Evolutionary conservation across 2,329 filamentous ascomycete genomes (phyloP).

Genomic region (Calonectria pseudoreteaudii): DNA sequence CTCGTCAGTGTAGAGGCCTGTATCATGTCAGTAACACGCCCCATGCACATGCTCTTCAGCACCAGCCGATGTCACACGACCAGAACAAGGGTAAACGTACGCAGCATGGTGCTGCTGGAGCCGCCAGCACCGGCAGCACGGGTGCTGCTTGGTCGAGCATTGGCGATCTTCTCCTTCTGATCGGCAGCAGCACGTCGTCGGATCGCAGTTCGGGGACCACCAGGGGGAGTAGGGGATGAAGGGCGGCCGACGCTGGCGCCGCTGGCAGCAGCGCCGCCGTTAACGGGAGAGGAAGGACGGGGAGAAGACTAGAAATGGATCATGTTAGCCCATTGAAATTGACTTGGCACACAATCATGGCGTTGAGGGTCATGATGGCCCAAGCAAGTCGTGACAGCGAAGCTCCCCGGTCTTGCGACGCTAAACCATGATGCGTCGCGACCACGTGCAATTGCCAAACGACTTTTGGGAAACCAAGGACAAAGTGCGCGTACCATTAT

Average conservation of each 20-base stretch:
- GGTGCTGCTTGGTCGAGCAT: constrained; percentile 91
- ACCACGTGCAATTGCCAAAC: constrained; percentile 35
- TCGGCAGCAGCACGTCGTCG: constrained; percentile 95
- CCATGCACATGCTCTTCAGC: neutral
- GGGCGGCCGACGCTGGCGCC: constrained; percentile 81
- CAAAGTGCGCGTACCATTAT: constrained; percentile 47
- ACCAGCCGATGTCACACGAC: constrained; percentile 16
- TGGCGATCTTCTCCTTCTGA: constrained; percentile 96
- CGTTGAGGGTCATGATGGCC: neutral
- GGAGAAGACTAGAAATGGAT: constrained; percentile 64
- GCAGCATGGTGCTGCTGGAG: constrained; percentile 98
- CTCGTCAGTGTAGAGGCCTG: constrained; percentile 97
- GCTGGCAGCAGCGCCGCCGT: constrained; percentile 68
- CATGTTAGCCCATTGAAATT: constrained; percentile 16
- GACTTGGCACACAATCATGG: neutral
- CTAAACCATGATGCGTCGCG: constrained; percentile 33
- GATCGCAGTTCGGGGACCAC: constrained; percentile 94
- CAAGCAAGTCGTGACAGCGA: constrained; percentile 25
- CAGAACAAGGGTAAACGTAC: constrained; percentile 66
- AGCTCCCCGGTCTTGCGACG: constrained; percentile 33
- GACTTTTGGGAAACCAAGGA: neutral
- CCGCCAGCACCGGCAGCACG: constrained; percentile 93
- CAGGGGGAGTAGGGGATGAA: constrained; percentile 88
- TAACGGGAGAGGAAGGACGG: constrained; percentile 69
- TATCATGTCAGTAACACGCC: constrained; percentile 42